Conservation (phyloP, 306 rosid species). For the Sophora flavescens region DNA sequence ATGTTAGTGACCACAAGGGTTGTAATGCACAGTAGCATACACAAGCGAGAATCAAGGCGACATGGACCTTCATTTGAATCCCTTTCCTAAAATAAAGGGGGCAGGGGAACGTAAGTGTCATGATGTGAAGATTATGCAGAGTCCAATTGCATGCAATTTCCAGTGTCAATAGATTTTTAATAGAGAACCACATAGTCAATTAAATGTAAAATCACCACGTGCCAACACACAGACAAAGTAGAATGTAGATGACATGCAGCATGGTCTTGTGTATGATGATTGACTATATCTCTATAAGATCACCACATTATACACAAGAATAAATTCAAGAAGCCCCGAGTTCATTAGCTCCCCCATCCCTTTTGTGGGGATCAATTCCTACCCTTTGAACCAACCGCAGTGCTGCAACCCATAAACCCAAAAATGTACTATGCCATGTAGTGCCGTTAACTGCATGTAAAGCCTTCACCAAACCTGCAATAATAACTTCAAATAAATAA, state of each 20-base stretch:
- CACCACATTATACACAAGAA: constrained; percentile 34
- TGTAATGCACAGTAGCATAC: constrained; percentile 79
- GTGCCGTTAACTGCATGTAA: constrained; percentile 76
- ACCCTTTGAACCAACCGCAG: constrained; percentile 95
- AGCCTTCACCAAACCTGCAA: constrained; percentile 84
- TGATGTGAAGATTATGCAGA: constrained; percentile 17
- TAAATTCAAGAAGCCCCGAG: constrained; percentile 33
- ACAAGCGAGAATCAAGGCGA: constrained; percentile 83
- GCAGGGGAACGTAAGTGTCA: background rate
- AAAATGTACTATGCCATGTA: constrained; percentile 83
- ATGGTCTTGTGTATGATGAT: constrained; percentile 29
- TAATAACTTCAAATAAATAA: constrained; percentile 47
- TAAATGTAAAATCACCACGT: constrained; percentile 32
- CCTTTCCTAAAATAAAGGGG: constrained; percentile 69
- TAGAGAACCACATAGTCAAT: constrained; percentile 10
- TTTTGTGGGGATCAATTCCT: constrained; percentile 47
- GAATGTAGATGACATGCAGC: constrained; percentile 35
- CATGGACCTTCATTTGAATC: constrained; percentile 79
- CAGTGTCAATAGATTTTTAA: background rate
- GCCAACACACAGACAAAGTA: constrained; percentile 31
- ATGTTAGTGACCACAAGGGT: constrained; percentile 71
- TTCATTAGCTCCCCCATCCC: constrained; percentile 25
- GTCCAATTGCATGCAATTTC: constrained; percentile 39
- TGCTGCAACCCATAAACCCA: constrained; percentile 92
- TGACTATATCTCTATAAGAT: constrained; percentile 6